phyloP scores from a whole-genome alignment of 2,329 filamentous ascomycete genomes.

The Penicillium sp. region DNA sequence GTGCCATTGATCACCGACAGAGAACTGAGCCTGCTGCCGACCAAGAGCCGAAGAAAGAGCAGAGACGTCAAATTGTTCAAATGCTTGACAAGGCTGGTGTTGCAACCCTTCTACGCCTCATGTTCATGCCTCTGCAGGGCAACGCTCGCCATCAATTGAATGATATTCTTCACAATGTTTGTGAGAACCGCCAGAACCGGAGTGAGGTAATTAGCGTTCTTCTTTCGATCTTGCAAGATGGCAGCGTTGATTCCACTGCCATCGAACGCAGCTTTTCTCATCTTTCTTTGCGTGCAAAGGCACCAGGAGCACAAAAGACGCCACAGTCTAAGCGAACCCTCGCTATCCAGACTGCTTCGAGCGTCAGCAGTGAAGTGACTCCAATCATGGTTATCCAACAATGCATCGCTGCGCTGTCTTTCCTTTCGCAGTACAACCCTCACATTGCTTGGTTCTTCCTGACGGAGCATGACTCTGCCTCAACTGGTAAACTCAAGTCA shows the following conservation, averaged over 20 bases:
- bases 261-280: constrained; percentile 95
- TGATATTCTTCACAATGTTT: constrained; percentile 84
- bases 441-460: constrained; percentile 90
- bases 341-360: constrained; percentile 56
- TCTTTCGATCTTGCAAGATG: constrained; percentile 90
- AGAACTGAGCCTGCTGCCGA: constrained; percentile 41
- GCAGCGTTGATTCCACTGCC: constrained; percentile 86
- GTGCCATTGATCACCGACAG: constrained; percentile 37
- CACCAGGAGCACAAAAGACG: constrained; percentile 73
- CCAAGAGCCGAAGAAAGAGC: constrained; percentile 59
- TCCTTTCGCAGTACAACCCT: constrained; percentile 77
- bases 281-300: constrained; percentile 85
- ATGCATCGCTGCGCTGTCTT: constrained; percentile 80
- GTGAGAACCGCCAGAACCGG: constrained; percentile 93
- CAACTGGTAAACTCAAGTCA: constrained; percentile 70
- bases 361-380: constrained; percentile 78
- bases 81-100: constrained; percentile 96
- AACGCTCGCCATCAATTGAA: constrained; percentile 82
- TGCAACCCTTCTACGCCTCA: constrained; percentile 91
- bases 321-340: constrained; percentile 73
- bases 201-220: constrained; percentile 91
- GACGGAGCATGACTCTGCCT: constrained; percentile 82
- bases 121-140: constrained; percentile 93
- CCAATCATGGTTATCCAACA: constrained; percentile 95
- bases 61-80: constrained; percentile 81